Percentiles rank a stretch among this genome's conserved stretches.
phyloP scores from a whole-genome alignment of 2,329 filamentous ascomycete species.

The Cryphonectria parasitica region DNA sequence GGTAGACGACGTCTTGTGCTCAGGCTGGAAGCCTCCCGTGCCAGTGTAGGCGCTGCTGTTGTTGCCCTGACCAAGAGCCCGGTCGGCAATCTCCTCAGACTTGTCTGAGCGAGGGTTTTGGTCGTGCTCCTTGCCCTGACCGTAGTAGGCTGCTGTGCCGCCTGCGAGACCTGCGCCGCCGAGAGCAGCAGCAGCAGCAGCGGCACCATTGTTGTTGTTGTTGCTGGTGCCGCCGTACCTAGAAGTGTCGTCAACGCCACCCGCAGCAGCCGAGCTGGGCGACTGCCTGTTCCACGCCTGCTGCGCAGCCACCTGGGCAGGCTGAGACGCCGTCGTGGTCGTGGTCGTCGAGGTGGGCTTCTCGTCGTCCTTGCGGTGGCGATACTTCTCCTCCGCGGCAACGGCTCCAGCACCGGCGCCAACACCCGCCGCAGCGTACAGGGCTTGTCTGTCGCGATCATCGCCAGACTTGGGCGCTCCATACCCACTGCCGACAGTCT shows the following conservation, averaged over 20 bases:
- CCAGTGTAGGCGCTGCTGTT: background rate
- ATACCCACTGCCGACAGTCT: conserved; percentile 16
- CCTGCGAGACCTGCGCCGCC: conserved; percentile 4
- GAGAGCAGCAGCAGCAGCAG: background rate
- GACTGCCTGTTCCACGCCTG: conserved; percentile 20
- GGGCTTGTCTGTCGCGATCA: conserved; percentile 10
- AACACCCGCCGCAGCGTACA: conserved; percentile 8
- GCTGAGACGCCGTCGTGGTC: background rate
- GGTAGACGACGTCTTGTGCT: conserved; percentile 16
- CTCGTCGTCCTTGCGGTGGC: conserved; percentile 20
- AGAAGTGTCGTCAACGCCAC: background rate
- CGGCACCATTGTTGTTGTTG: background rate
- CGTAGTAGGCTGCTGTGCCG: conserved; percentile 19
- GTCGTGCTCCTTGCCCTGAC: conserved; percentile 22
- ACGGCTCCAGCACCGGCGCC: conserved; percentile 21
- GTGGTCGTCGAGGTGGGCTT: background rate
- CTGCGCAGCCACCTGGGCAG: conserved; percentile 18
- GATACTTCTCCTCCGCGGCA: conserved; percentile 20
- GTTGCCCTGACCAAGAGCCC: conserved; percentile 3
- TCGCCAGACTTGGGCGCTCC: conserved; percentile 18
- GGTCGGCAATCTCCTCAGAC: conserved; percentile 18
- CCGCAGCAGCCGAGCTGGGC: background rate
- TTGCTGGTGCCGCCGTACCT: background rate
- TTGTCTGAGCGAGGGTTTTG: conserved; percentile 12
- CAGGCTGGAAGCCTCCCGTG: conserved; percentile 9